These are phyloP conservation scores for Ceriops tagal DNA, from an alignment of 345 rosid genomes.

Conservation along the genomic window DNA sequence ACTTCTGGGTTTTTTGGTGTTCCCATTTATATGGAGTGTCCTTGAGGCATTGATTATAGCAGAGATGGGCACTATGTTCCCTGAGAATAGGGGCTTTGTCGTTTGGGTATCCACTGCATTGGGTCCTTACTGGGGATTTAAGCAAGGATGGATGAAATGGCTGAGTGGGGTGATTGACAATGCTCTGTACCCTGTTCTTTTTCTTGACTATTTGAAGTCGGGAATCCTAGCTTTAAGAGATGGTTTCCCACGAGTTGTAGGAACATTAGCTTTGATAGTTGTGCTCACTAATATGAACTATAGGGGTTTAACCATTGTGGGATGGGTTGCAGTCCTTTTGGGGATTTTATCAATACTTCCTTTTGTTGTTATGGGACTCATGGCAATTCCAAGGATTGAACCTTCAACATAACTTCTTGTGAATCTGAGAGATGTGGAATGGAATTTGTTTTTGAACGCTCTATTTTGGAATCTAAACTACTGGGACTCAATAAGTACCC, in stretches of 20 bases:
- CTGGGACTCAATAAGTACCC: slow-evolving; percentile 74
- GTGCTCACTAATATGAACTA: slow-evolving; percentile 60
- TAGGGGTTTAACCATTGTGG: slow-evolving; percentile 66
- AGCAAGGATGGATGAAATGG: slow-evolving; percentile 91
- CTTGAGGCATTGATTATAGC: slow-evolving; percentile 79
- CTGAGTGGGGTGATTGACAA: slow-evolving; percentile 76
- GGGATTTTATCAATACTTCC: slow-evolving; percentile 70
- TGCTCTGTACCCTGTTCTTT: slow-evolving; percentile 65
- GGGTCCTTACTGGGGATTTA: slow-evolving; percentile 81
- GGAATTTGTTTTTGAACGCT: slow-evolving; percentile 68
- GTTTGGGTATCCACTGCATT: slow-evolving; percentile 72
- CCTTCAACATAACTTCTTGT: slow-evolving; percentile 68
- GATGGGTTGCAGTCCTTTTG: slow-evolving; percentile 61
- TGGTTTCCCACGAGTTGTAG: slow-evolving; percentile 47
- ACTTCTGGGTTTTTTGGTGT: slow-evolving; percentile 58
- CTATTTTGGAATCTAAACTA: slow-evolving; percentile 79
- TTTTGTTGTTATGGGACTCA: slow-evolving; percentile 59
- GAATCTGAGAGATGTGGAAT: slow-evolving; percentile 47
- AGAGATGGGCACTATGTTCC: slow-evolving; percentile 83
- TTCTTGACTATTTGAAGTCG: slow-evolving; percentile 66
- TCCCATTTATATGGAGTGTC: slow-evolving; percentile 74
- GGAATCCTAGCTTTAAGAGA: slow-evolving; percentile 50
- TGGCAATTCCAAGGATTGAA: slow-evolving; percentile 53
- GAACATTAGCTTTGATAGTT: slow-evolving; percentile 45
- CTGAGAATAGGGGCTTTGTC: slow-evolving; percentile 77